Base-by-base conservation (phyloP, 352 stramenopile genomes). In the Paralagenidium karlingii region DNA sequence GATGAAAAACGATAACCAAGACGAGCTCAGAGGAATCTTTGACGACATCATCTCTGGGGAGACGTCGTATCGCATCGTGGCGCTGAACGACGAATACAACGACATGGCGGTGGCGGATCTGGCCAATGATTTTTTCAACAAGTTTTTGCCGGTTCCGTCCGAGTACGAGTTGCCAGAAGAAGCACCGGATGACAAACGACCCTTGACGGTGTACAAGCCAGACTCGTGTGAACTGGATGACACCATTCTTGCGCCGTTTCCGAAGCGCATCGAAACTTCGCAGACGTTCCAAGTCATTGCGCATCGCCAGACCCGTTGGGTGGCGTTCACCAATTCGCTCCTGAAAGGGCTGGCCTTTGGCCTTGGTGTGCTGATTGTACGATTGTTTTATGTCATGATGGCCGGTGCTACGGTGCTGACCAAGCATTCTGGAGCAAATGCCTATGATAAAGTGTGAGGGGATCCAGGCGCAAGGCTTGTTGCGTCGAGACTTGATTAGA, bases 11-110 rank as follows among this genome's bases (percentile, higher is more conserved):
- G 65, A 85, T 55, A 88, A 86, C 47, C 65, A 78, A 25, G 56
- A 67, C 34, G 67, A 79, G 47, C 60, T 88, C 27, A 65, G 83
- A 44, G 48, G 60, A 24, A 82, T 52, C 8, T 92, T 92, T 39
- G 43, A 55, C 6, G 45, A 58, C 38, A 85, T 92, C 41, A 31
- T 88, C 6, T 67, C 73, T 19, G 69, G 73, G 19, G 58, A 63
- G 10, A 68, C 70, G 34, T 57, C 66, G 3, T 85, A 74, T 51
- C 83, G 70, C 40, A 77, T 93, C 50, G 55, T 93, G 16, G 76
- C 79, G 45, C 55, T 93, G 3, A 93, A 93, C 45, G 79, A 93
- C 43, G 79, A 93, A 51, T 93, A 90, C 61, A 63, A 60, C 16
- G 71, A 89, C 51, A 83, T 87, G 69, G 45, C 48, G 21, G 69